Conservation (phyloP, 2,329 filamentous ascomycete species). For the Verticillium nubilum region DNA sequence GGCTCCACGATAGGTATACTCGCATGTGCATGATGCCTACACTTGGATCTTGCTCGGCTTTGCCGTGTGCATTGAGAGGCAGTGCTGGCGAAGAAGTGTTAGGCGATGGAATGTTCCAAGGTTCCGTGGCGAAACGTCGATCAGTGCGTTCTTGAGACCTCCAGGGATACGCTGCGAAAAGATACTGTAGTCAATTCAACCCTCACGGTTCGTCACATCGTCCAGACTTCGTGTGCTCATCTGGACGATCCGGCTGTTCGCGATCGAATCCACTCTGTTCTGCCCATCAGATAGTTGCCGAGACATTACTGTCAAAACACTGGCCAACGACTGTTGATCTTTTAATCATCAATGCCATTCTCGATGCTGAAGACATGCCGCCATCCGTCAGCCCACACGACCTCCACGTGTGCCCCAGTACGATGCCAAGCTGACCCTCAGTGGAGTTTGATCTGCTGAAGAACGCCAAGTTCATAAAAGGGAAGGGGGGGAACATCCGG, state of each 20-base stretch:
- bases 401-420: not conserved
- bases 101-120: not conserved
- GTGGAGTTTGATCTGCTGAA: not conserved
- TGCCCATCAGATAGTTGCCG: not conserved
- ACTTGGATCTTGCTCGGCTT: not conserved
- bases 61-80: not conserved
- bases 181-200: not conserved
- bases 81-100: not conserved
- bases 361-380: not conserved
- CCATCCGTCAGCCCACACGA: not conserved
- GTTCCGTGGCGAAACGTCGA: not conserved
- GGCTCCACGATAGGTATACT: not conserved
- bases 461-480: not conserved
- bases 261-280: not conserved
- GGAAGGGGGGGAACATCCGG: not conserved
- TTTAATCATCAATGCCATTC: not conserved
- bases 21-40: not conserved
- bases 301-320: not conserved
- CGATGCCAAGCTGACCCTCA: not conserved
- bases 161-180: not conserved
- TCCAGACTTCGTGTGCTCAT: not conserved
- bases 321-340: not conserved
- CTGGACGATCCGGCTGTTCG: not conserved
- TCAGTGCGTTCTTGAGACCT: not conserved
- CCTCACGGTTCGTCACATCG: not conserved